These are phyloP conservation scores for Macrophomina pseudophaseolina DNA, from an alignment of 2,329 filamentous ascomycete species.

Conservation along the genomic window DNA sequence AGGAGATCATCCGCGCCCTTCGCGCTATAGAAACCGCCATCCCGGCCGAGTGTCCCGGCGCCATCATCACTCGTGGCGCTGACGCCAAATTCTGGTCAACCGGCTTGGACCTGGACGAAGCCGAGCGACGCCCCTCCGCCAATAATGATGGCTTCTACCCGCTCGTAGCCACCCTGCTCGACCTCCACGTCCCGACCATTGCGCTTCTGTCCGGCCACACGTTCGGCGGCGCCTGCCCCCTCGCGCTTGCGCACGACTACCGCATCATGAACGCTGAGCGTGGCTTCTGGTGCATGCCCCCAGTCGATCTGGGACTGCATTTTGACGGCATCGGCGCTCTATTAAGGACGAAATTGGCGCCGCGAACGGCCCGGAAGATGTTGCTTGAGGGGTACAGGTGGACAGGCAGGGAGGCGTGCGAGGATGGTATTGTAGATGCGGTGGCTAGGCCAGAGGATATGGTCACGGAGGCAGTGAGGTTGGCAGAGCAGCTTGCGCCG, in stretches of 20 bases:
- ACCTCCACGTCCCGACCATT: slow-evolving; percentile 57
- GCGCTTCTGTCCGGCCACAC: slow-evolving; percentile 56
- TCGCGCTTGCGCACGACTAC: slow-evolving; percentile 56
- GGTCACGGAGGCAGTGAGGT: slow-evolving; percentile 50
- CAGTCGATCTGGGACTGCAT: slow-evolving; percentile 60
- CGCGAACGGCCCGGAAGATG: slow-evolving; percentile 61
- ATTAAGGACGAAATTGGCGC: slow-evolving; percentile 57
- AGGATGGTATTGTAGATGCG: slow-evolving; percentile 61
- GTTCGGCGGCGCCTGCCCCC: slow-evolving; percentile 56
- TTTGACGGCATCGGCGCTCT: slow-evolving; percentile 61
- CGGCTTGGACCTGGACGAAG: slow-evolving; percentile 55
- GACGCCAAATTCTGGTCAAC: slow-evolving; percentile 50
- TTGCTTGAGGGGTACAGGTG: slow-evolving; percentile 60
- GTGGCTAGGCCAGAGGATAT: slow-evolving; percentile 51
- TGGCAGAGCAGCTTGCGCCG: slow-evolving; percentile 49
- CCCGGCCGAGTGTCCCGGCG: slow-evolving; percentile 1
- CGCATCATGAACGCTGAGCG: slow-evolving; percentile 46
- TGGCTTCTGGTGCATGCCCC: slow-evolving; percentile 50
- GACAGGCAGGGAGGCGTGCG: slow-evolving; percentile 58
- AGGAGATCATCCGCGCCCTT: slow-evolving; percentile 59
- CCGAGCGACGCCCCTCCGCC: slow-evolving; percentile 57
- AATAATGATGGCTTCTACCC: slow-evolving; percentile 65
- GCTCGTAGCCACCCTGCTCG: slow-evolving; percentile 54
- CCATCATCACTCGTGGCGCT: slow-evolving; percentile 56
- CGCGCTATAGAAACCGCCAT: slow-evolving; percentile 54